Evolutionary conservation across 2,329 filamentous ascomycete genomes (phyloP).

Genomic region (Colletotrichum aenigma): DNA sequence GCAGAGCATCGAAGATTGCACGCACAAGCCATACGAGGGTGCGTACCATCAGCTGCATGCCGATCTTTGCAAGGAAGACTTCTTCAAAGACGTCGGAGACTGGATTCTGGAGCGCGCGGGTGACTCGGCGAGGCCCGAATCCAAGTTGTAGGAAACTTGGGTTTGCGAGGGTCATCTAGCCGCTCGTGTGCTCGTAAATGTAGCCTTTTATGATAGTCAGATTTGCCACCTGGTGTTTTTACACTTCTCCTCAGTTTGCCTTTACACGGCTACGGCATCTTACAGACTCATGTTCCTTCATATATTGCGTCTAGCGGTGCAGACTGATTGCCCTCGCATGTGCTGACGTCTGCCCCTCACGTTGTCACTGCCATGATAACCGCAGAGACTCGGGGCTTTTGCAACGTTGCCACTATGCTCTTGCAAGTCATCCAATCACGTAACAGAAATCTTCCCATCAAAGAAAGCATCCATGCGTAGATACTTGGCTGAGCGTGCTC

Average conservation of each 20-base stretch:
- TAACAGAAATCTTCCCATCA: neutral
- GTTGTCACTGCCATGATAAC: neutral
- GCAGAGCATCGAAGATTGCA: conserved; percentile 67
- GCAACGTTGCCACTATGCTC: neutral
- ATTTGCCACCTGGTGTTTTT: neutral
- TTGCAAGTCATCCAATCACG: neutral
- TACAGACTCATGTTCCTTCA: neutral
- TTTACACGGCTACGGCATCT: neutral
- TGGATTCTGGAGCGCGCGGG: conserved; percentile 63
- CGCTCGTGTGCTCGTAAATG: neutral
- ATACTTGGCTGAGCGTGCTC: neutral
- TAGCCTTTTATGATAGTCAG: neutral
- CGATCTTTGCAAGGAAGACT: conserved; percentile 59
- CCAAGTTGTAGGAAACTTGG: conserved; percentile 39
- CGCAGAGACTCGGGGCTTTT: neutral
- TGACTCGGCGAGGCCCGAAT: conserved; percentile 26
- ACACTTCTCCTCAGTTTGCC: neutral
- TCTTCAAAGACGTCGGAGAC: conserved; percentile 63
- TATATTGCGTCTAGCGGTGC: neutral
- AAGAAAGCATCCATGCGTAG: neutral
- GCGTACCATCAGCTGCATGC: conserved; percentile 78
- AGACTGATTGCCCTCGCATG: neutral
- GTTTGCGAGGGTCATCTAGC: neutral
- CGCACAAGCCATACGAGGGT: conserved; percentile 76
- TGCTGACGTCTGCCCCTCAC: neutral